phyloP scores from a whole-genome alignment of 345 rosid species.

The Eucalyptus pauciflora region DNA sequence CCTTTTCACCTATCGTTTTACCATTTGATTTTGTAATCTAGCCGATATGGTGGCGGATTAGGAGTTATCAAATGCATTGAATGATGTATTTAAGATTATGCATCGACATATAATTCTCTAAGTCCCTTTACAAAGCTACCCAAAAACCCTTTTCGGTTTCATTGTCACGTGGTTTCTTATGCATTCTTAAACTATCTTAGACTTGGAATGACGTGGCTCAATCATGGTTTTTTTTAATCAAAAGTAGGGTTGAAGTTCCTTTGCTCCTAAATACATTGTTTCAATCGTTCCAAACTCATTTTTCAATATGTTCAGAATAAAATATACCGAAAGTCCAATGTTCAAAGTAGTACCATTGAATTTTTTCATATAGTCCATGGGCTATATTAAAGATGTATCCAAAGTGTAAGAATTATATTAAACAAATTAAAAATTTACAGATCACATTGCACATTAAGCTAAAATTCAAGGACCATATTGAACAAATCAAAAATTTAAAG shows the following conservation, averaged over 20 bases:
- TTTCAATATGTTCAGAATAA: not conserved
- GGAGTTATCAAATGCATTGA: not conserved
- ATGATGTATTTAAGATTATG: not conserved
- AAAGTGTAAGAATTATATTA: too few relatives aligned
- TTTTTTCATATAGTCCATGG: too few relatives aligned
- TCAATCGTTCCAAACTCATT: not conserved
- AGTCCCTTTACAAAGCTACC: not conserved
- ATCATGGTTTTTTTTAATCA: not conserved
- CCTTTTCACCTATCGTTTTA: not conserved
- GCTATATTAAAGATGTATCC: too few relatives aligned
- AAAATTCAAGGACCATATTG: accelerated
- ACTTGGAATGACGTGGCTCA: not conserved
- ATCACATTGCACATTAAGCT: too few relatives aligned
- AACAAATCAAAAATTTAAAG: accelerated
- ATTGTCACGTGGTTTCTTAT: not conserved
- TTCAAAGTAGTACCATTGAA: too few relatives aligned
- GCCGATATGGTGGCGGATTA: not conserved
- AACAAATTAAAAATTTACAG: too few relatives aligned
- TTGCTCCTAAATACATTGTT: not conserved
- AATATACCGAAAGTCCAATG: too few relatives aligned
- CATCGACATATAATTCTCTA: not conserved
- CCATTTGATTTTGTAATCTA: not conserved
- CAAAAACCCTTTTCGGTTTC: not conserved
- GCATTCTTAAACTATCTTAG: not conserved
- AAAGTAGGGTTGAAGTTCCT: not conserved